Conservation (phyloP, 176 grass and related monocot genomes). For the Bromus sterilis region DNA sequence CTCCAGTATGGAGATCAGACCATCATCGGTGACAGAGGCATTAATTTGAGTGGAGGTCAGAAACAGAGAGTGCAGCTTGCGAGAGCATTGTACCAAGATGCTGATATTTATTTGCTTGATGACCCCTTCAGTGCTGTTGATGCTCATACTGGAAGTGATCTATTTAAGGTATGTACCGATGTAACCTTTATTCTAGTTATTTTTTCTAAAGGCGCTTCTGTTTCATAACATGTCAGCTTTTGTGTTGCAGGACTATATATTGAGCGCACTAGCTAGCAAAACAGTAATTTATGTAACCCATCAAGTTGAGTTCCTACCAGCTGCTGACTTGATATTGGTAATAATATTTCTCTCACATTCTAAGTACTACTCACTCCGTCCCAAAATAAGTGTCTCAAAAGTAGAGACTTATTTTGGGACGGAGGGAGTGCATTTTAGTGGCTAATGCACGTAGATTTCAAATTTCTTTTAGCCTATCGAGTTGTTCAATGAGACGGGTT, state of each 20-base stretch:
- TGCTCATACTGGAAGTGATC: constrained; percentile 92
- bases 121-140: constrained; percentile 98
- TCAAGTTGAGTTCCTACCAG: constrained; percentile 98
- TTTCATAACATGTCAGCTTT: constrained; percentile 17
- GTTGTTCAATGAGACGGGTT: neutral
- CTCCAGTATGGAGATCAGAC: constrained; percentile 93
- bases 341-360: constrained; percentile 12
- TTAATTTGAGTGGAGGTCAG: constrained; percentile 98
- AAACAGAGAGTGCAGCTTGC: constrained; percentile 98
- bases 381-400: too few relatives aligned
- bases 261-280: constrained; percentile 62
- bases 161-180: constrained; percentile 56
- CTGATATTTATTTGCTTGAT: constrained; percentile 98
- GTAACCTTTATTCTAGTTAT: neutral
- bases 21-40: constrained; percentile 92
- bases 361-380: too few relatives aligned
- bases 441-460: neutral
- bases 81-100: constrained; percentile 93
- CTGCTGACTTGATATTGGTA: constrained; percentile 89
- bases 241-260: constrained; percentile 88
- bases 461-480: neutral
- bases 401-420: too few relatives aligned
- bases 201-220: constrained; percentile 12
- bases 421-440: neutral
- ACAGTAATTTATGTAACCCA: constrained; percentile 97